phyloP scores from a whole-genome alignment of 1,139 yeast genomes.

The Dujonia santamariae region DNA sequence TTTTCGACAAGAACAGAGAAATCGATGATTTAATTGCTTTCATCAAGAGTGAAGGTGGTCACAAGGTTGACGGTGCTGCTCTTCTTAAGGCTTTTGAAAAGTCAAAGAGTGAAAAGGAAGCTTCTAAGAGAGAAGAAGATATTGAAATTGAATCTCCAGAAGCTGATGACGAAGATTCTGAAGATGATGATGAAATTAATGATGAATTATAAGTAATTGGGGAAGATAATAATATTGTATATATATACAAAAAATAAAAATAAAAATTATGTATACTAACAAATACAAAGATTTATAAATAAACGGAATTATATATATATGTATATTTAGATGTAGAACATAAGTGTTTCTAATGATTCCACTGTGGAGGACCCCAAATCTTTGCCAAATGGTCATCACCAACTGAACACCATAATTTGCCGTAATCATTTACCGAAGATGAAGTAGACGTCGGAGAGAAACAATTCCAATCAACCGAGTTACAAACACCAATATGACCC shows the following conservation, averaged over 20 bases:
- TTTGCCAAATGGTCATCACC: slow-evolving; percentile 75
- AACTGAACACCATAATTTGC: slow-evolving; percentile 71
- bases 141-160: slow-evolving; percentile 8
- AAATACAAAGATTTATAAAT: neutral
- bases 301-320: neutral
- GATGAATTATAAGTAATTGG: slow-evolving; percentile 39
- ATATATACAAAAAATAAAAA: neutral
- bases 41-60: slow-evolving; percentile 62
- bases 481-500: slow-evolving; percentile 70
- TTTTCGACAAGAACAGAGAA: slow-evolving; percentile 70
- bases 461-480: slow-evolving; percentile 75
- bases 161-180: slow-evolving; percentile 14
- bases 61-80: slow-evolving; percentile 51
- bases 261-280: neutral
- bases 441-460: slow-evolving; percentile 7
- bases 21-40: slow-evolving; percentile 69
- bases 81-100: slow-evolving; percentile 15
- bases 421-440: slow-evolving; percentile 27
- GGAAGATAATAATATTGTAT: neutral
- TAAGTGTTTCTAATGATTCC: slow-evolving; percentile 5
- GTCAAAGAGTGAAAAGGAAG: slow-evolving; percentile 27
- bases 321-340: too few relatives aligned
- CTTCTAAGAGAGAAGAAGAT: slow-evolving; percentile 12
- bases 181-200: slow-evolving; percentile 27
- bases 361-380: slow-evolving; percentile 54